phyloP scores from a whole-genome alignment of 2,329 filamentous ascomycete species.

The Didymella segeticola region DNA sequence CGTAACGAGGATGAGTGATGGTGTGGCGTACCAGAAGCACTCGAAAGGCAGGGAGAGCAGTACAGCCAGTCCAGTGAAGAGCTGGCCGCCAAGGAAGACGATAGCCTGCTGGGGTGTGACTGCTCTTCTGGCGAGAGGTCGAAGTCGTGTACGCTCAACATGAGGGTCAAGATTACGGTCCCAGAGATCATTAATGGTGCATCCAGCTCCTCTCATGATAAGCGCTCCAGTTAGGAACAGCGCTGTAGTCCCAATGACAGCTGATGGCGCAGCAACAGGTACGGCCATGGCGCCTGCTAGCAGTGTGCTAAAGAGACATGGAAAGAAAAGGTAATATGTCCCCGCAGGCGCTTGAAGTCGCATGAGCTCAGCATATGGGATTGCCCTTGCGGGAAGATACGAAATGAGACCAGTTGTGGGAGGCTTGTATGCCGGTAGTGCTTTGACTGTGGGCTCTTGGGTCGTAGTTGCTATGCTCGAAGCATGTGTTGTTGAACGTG shows the following conservation, averaged over 20 bases:
- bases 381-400: conserved; percentile 69
- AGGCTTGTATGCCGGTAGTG: conserved; percentile 61
- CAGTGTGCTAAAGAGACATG: conserved; percentile 83
- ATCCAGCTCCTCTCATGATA: conserved; percentile 87
- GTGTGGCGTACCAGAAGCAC: conserved; percentile 79
- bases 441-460: conserved; percentile 18
- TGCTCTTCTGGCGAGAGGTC: conserved; percentile 81
- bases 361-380: conserved; percentile 83
- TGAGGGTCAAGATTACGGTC: conserved; percentile 85
- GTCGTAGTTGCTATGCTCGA: conserved; percentile 26
- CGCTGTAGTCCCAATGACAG: conserved; percentile 67
- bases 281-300: conserved; percentile 74
- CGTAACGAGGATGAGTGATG: conserved; percentile 75
- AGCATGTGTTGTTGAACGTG: not conserved
- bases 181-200: conserved; percentile 90
- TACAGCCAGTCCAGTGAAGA: conserved; percentile 74
- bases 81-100: conserved; percentile 75
- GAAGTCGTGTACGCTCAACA: conserved; percentile 75
- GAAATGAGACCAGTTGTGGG: conserved; percentile 76
- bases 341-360: conserved; percentile 83
- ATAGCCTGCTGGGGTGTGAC: conserved; percentile 75
- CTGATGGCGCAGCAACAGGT: conserved; percentile 65
- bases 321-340: conserved; percentile 85
- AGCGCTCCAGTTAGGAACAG: conserved; percentile 80
- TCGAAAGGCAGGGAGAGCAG: conserved; percentile 76